Conservation (phyloP, 2,329 filamentous ascomycete species). For the Aspergillus quadrilineatus region DNA sequence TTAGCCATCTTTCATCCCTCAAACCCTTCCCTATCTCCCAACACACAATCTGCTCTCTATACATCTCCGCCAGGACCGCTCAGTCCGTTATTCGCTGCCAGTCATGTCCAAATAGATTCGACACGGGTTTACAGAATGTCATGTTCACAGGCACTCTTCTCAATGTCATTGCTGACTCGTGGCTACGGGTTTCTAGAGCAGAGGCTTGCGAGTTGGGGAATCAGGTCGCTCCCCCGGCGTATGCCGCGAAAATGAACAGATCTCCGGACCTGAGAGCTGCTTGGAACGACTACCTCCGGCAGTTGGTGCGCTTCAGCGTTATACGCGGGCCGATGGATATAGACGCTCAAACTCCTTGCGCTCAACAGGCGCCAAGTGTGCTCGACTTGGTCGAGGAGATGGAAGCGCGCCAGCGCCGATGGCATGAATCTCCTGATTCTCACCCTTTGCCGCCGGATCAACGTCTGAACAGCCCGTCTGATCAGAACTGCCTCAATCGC, state of each 20-base stretch:
- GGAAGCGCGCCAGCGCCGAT: conserved; percentile 43
- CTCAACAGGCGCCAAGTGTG: conserved; percentile 35
- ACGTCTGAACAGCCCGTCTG: conserved; percentile 7
- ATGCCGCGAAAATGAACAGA: conserved; percentile 27
- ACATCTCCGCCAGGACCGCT: conserved; percentile 44
- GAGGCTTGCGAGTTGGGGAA: conserved; percentile 38
- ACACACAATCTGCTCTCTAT: conserved; percentile 45
- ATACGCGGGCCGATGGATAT: conserved; percentile 32
- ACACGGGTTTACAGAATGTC: conserved; percentile 46
- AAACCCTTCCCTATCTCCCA: conserved; percentile 43
- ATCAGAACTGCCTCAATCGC: conserved; percentile 1
- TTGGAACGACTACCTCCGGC: conserved; percentile 42
- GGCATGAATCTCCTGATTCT: conserved; percentile 33
- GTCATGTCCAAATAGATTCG: conserved; percentile 43
- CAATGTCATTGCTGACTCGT: conserved; percentile 46
- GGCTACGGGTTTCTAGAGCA: conserved; percentile 41
- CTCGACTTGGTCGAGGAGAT: conserved; percentile 41
- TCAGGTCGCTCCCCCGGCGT: conserved; percentile 34
- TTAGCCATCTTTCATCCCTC: conserved; percentile 44
- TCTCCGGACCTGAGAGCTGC: conserved; percentile 26
- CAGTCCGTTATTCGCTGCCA: conserved; percentile 44
- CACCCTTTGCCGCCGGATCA: conserved; percentile 21
- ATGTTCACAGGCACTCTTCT: conserved; percentile 48
- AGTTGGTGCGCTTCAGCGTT: conserved; percentile 37
- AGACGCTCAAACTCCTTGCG: conserved; percentile 27